Base-by-base conservation (phyloP, 768 basidiomycete species). In the Austroboletus festivus region DNA sequence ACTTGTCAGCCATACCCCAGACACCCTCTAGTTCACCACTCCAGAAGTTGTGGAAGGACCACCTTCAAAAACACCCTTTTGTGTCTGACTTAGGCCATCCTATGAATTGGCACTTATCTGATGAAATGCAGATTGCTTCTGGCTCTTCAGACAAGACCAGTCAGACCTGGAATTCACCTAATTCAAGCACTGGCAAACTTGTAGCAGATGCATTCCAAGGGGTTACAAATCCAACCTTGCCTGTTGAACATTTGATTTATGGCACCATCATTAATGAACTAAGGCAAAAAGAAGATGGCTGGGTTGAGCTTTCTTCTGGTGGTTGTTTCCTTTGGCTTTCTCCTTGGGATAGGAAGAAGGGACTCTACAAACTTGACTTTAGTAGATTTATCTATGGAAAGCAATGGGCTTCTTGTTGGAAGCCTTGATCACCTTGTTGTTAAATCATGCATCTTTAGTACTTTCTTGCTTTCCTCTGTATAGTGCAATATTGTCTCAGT, bases 151-250 rank as follows among this genome's bases (percentile, higher is more conserved):
- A 54, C 3, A 18, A 37, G 12, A 42, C 20, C 2, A 35, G 60
- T 28, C 30, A 33, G 19, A 35, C 63, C 12, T 64, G 62, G 62
- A 23, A 55, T 42, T 12, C n/a, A n/a, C n/a, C n/a, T n/a, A n/a
- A n/a, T n/a, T n/a, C 41, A 30, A 5, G 1, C 21, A 48, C 51
- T 53, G 47, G 63, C 18, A 40, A 52, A 20, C 46, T 52, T 52
- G 15, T 64, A 38, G 51, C 31, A 47, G 59, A 53, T 46, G 57
- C 58, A 42, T 39, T 59, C 16, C 21, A 54, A 9, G 60, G 59
- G 11, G 60, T 68, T 23, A 52, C 48, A 56, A 46, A 48, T 23
- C 0, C 1, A 4, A n/a, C 59, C 12, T 19, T 13, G 1, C 55
- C 47, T 42, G 38, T 59, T 59, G 19, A 54, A 50, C 19, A 15